These are phyloP conservation scores for Vicia sativa DNA, from an alignment of 306 rosid species.

Conservation along the genomic window DNA sequence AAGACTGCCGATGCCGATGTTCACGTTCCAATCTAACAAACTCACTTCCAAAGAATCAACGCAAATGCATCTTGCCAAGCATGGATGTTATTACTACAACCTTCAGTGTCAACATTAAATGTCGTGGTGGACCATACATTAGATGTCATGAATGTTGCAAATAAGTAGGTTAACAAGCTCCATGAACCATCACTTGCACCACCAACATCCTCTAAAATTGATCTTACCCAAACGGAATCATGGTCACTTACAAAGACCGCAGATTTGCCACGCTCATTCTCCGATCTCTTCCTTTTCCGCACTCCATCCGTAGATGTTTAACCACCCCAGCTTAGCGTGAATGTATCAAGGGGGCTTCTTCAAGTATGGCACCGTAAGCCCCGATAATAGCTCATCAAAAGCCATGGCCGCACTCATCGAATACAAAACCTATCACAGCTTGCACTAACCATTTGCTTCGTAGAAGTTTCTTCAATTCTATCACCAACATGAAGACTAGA, in stretches of 20 bases:
- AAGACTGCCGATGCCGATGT: slow-evolving; percentile 65
- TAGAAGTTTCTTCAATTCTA: slow-evolving; percentile 77
- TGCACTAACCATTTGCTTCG: slow-evolving; percentile 90
- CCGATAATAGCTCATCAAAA: slow-evolving; percentile 82
- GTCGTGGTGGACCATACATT: slow-evolving; percentile 88
- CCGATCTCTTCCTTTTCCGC: slow-evolving; percentile 76
- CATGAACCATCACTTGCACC: slow-evolving; percentile 97
- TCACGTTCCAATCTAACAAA: slow-evolving; percentile 89
- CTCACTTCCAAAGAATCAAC: slow-evolving; percentile 90
- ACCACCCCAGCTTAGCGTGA: slow-evolving; percentile 76
- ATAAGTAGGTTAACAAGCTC: slow-evolving; percentile 91
- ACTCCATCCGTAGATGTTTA: slow-evolving; percentile 78
- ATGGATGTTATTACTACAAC: slow-evolving; percentile 89
- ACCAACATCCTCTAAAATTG: slow-evolving; percentile 89
- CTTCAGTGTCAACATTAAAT: slow-evolving; percentile 93
- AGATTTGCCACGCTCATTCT: slow-evolving; percentile 86
- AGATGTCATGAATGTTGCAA: slow-evolving; percentile 94
- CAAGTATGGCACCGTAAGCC: slow-evolving; percentile 88
- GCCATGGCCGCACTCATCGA: slow-evolving; percentile 92
- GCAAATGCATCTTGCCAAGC: slow-evolving; percentile 97
- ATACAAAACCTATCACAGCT: slow-evolving; percentile 82
- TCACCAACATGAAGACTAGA: slow-evolving; percentile 88
- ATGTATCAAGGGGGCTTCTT: slow-evolving; percentile 80
- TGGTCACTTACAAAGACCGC: slow-evolving; percentile 70
- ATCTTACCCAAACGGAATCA: slow-evolving; percentile 91